Base-by-base conservation (phyloP, 441 rosid species). In the Arabidopsis lyrata region DNA sequence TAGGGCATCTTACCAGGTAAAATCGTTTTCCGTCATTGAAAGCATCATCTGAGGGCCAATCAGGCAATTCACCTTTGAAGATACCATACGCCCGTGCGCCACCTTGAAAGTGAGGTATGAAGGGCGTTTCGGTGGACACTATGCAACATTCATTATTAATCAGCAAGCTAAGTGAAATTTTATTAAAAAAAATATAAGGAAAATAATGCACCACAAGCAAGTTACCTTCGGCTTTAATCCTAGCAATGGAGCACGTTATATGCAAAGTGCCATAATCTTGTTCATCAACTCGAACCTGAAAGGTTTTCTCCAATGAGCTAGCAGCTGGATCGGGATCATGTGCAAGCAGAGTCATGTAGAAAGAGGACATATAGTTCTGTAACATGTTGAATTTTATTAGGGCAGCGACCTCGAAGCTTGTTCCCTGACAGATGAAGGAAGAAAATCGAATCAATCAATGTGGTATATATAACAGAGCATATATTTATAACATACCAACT, bases 21-120 rank as follows among this genome's bases (percentile, higher is more conserved):
- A 63, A 73, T 10, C 70, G 57, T n/a, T 24, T 64, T 15, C 1
- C 13, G 64, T 73, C 58, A n/a, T 24, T 64, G 8, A 73, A 55
- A 64, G 22, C 60, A 48, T 48, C 44, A 49, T 74, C 45, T 6
- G 72, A 66, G 1, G 60, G 72, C 72, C 72, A 74, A 39, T 66
- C 38, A 57, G 77, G 77, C 54, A 74, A 58, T 57, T 44, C 47
- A 6, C 69, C 69, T 41, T 42, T 5, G 62, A 71, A 50, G 22
- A 15, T 3, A 38, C 3, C 22, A 3, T 27, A 9, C 1, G 2
- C 42, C 2, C 0, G 0, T 15, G 59, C 42, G 0, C 8, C 32
- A 39, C 42, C 42, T 38, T 38, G 42, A 27, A 60, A 38, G 42
- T 61, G 75, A 7, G 60, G 34, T 49, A 61, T 20, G 16, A 61